Base-by-base conservation (phyloP, 208 protist species). In the Phytomonas francai region DNA sequence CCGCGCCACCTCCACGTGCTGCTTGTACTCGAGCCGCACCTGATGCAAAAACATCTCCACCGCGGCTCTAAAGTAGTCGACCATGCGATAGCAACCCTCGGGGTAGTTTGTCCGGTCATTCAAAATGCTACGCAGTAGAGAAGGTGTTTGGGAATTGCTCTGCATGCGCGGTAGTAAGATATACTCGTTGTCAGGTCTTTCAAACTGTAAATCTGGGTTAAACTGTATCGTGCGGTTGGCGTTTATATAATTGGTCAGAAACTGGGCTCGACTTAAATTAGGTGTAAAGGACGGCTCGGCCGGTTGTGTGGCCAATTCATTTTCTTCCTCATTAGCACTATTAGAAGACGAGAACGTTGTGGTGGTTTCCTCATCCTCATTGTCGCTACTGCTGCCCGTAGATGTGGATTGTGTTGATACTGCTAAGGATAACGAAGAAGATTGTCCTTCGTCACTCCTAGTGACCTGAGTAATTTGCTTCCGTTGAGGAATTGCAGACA, bases 21-120 rank as follows among this genome's bases (percentile, higher is more conserved):
- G 77, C 65, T 59, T 45, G 69, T 84, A 88, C 76, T 95, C 87
- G 7, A 68, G 66, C 45, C 80, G 73, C 16, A 91, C 77, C 65
- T 87, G 72, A 29, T 68, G 73, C 27, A 92, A 63, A 63, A 95
- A 95, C 84, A 92, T 88, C 69, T 95, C 83, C 14, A 91, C 71
- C 51, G 89, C 80, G 7, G 76, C 82, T 27, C 85, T 80, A 61
- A 92, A 85, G 74, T 91, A 91, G 67, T 92, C 89, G 27, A 92
- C 64, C 67, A 80, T 78, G 31, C 89, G 84, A 63, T 94, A 82
- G 0, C 76, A 79, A 16, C 82, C 77, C 49, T 89, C 80, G 12
- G 89, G 86, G 70, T 88, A 94, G 0, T 59, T 68, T 25, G 71
- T 59, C 34, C 79, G 80, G 67, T 94, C 83, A 49, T 72, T 67